Conservation (phyloP, 2,329 filamentous ascomycete genomes). For the Plenodomus tracheiphilus region DNA sequence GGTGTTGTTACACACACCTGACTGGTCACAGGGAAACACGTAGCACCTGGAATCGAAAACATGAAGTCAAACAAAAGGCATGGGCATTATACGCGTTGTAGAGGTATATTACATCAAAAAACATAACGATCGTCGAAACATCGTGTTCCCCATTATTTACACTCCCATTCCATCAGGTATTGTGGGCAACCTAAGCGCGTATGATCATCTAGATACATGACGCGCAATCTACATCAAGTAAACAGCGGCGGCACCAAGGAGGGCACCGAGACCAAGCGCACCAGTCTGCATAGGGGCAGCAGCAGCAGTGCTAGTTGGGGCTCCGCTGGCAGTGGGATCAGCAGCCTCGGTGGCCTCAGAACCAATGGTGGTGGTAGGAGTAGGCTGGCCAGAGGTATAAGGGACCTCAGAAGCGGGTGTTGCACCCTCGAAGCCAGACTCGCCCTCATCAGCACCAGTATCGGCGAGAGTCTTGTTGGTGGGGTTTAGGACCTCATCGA, state of each 20-base stretch:
- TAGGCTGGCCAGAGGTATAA: constrained; percentile 59
- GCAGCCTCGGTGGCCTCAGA: constrained; percentile 35
- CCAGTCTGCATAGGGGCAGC: constrained; percentile 42
- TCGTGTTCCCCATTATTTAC: not conserved
- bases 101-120: not conserved
- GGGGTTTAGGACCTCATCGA: constrained; percentile 62
- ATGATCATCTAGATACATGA: not conserved
- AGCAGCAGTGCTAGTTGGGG: constrained; percentile 23
- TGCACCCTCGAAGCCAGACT: constrained; percentile 58
- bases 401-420: constrained; percentile 53
- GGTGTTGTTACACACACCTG: too few species aligned
- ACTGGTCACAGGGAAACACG: too few species aligned
- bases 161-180: not conserved
- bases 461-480: constrained; percentile 52
- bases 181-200: not conserved
- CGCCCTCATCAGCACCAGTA: constrained; percentile 50
- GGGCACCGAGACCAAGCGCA: constrained; percentile 51
- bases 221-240: constrained; percentile 21
- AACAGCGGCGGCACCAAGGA: constrained; percentile 52
- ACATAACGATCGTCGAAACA: not conserved
- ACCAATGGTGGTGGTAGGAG: constrained; percentile 48
- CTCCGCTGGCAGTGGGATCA: constrained; percentile 24
- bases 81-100: not conserved
- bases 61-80: too few species aligned
- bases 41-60: too few species aligned